These are phyloP conservation scores for Tolypocladium guangdongense DNA, from an alignment of 2,329 filamentous ascomycete genomes.

Conservation along the genomic window DNA sequence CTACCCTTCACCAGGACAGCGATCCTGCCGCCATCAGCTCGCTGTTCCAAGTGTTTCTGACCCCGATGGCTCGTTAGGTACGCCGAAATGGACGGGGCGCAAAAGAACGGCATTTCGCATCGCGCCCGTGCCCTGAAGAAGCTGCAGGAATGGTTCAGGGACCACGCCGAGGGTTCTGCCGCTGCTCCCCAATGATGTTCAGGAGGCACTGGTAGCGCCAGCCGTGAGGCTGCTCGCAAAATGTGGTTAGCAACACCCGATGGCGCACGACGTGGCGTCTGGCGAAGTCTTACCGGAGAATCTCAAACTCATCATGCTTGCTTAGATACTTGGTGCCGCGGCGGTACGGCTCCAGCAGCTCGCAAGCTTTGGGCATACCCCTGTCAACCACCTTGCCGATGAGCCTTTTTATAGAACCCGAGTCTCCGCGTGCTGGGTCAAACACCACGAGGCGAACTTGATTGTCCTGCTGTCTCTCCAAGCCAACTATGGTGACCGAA, in stretches of 20 bases:
- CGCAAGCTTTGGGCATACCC: conserved; percentile 22
- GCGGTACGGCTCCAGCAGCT: conserved; percentile 62
- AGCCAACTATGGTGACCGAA: conserved; percentile 79
- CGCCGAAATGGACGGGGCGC: conserved; percentile 83
- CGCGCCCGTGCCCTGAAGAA: conserved; percentile 79
- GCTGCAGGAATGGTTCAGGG: conserved; percentile 69
- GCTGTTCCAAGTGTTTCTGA: neutral
- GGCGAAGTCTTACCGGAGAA: conserved; percentile 48
- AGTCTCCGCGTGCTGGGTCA: conserved; percentile 72
- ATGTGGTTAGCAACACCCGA: neutral
- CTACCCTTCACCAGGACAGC: neutral
- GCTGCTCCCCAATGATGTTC: conserved; percentile 9
- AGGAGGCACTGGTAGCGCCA: neutral
- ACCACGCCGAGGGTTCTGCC: conserved; percentile 3
- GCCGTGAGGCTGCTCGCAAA: neutral
- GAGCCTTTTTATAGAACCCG: conserved; percentile 49
- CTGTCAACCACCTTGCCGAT: conserved; percentile 35
- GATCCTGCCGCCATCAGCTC: neutral
- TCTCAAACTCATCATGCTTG: conserved; percentile 68
- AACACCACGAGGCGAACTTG: conserved; percentile 68
- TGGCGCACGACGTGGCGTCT: neutral
- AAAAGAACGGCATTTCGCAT: conserved; percentile 91
- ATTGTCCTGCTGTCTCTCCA: conserved; percentile 59
- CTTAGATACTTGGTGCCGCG: conserved; percentile 56
- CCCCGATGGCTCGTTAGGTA: conserved; percentile 37